These are phyloP conservation scores for Thelonectria rubi DNA, from an alignment of 2,329 filamentous ascomycete species.

Conservation along the genomic window DNA sequence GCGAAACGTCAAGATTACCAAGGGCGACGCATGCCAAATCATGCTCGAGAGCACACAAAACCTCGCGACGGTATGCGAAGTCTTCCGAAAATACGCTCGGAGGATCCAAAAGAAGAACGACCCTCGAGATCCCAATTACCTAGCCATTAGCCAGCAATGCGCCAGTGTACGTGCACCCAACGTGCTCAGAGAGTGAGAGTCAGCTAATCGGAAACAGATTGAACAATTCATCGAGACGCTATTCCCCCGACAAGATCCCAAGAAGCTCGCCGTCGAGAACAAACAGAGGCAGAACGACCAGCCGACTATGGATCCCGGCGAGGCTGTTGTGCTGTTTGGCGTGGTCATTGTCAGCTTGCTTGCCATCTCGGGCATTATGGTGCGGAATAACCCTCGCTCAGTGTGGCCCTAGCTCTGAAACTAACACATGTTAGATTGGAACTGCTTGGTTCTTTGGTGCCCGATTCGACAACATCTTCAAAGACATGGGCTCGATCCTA, in stretches of 20 bases:
- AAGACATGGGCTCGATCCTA: slow-evolving; percentile 39
- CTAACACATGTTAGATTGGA: slow-evolving; percentile 66
- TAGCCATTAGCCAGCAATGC: slow-evolving; percentile 90
- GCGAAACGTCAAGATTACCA: slow-evolving; percentile 94
- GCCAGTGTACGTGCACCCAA: slow-evolving; percentile 69
- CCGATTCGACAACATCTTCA: slow-evolving; percentile 70
- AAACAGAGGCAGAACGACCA: slow-evolving; percentile 51
- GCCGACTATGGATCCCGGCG: slow-evolving; percentile 61
- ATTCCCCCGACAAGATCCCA: slow-evolving; percentile 84
- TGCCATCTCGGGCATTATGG: slow-evolving; percentile 81
- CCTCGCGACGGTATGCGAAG: slow-evolving; percentile 78
- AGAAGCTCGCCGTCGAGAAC: slow-evolving; percentile 58
- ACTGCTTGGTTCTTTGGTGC: slow-evolving; percentile 83
- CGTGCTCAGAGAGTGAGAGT: not conserved
- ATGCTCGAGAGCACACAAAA: slow-evolving; percentile 97
- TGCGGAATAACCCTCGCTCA: slow-evolving; percentile 56
- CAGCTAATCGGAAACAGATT: slow-evolving; percentile 63
- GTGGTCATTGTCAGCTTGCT: slow-evolving; percentile 75
- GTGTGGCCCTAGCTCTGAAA: not conserved
- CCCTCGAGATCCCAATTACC: slow-evolving; percentile 88
- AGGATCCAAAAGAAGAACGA: slow-evolving; percentile 94
- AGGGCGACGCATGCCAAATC: slow-evolving; percentile 88
- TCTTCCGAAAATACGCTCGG: slow-evolving; percentile 80
- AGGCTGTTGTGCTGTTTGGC: slow-evolving; percentile 71
- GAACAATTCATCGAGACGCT: slow-evolving; percentile 96